Base-by-base conservation (phyloP, 1,284 basidiomycete species). In the Coriolopsis trogii region DNA sequence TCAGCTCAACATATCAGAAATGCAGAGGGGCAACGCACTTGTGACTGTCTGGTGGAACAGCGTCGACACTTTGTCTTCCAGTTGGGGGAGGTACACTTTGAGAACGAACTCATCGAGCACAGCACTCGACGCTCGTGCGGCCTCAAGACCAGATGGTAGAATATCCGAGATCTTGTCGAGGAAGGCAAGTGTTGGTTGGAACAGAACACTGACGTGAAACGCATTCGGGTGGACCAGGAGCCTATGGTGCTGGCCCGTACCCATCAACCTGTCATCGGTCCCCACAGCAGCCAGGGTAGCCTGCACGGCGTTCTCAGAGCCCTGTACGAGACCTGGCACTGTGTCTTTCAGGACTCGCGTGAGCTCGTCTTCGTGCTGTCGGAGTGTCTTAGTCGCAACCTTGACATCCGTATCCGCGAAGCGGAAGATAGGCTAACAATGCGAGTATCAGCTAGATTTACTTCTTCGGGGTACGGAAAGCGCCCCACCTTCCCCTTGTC, bases 91-190 rank as follows among this genome's bases (percentile, higher is more conserved):
- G 73, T 98, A 99, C 0, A 95, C 88, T 56, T 89, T 90, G 46
- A 93, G 77, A 6, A 99, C 95, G 67, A 99, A 99, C 49, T 98
- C 94, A 56, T 98, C 94, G 52, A 99, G 68, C 28, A 95, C 83
- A 13, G 80, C 78, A 38, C 85, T 88, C 30, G 93, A 90, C 2
- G 86, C 81, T 49, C 81, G 77, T 20, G 84, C 83, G 30, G 84
- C 82, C 59, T 91, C 91, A 26, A 81, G 62, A 2, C 89, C 91
- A 20, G 84, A 79, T 1, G 93, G 93, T 20, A 95, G 75, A 20
- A 91, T 77, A 20, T 85, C 81, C 28, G 84, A 72, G 36, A 91
- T 74, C 13, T 89, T 83, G 51, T 89, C 80, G 55, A 98, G 78
- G 68, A 97, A 98, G 0, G 87, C 77, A 9, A 98, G 73, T 6